A percentile compares a stretch with the other conserved stretches of the same genome.
Evolutionary conservation across 805 yeast species (phyloP).

Genomic region (Kluyveromyces siamensis): DNA sequence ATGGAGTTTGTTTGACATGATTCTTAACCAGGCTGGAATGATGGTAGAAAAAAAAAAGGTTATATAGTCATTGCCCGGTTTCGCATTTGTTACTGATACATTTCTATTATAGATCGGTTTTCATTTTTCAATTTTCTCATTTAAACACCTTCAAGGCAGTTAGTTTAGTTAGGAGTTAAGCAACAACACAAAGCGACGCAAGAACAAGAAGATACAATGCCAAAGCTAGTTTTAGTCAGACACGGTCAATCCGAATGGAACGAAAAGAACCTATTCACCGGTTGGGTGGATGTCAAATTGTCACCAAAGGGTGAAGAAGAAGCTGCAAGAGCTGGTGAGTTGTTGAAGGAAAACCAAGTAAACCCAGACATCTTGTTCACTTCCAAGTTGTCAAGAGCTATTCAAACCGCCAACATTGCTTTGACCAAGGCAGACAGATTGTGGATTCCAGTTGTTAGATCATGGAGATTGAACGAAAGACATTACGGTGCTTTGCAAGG

Average conservation of each 20-base stretch:
- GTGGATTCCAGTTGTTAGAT: constrained; percentile 85
- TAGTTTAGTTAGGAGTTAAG: no score
- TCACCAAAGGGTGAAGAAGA: constrained; percentile 79
- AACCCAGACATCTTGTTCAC: constrained; percentile 86
- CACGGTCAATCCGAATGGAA: constrained; percentile 99
- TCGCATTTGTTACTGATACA: neutral
- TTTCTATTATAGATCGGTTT: neutral
- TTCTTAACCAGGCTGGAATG: neutral
- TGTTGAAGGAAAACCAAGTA: constrained; percentile 77
- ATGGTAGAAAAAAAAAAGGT: no score
- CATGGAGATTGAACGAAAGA: constrained; percentile 98
- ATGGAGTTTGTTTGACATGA: neutral
- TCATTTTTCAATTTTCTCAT: no score
- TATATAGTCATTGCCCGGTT: neutral
- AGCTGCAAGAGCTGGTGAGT: constrained; percentile 89
- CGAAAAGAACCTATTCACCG: constrained; percentile 95
- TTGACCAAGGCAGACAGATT: constrained; percentile 80
- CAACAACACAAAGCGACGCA: neutral
- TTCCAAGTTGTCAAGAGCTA: constrained; percentile 86
- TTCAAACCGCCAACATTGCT: constrained; percentile 95
- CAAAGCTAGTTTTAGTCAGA: constrained; percentile 83
- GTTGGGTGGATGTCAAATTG: constrained; percentile 94
- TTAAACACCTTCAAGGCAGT: no score
- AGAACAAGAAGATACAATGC: constrained; percentile 23
- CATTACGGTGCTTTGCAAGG: constrained; percentile 99